Conservation (phyloP, 805 yeast genomes). For the Saturnispora dispora region DNA sequence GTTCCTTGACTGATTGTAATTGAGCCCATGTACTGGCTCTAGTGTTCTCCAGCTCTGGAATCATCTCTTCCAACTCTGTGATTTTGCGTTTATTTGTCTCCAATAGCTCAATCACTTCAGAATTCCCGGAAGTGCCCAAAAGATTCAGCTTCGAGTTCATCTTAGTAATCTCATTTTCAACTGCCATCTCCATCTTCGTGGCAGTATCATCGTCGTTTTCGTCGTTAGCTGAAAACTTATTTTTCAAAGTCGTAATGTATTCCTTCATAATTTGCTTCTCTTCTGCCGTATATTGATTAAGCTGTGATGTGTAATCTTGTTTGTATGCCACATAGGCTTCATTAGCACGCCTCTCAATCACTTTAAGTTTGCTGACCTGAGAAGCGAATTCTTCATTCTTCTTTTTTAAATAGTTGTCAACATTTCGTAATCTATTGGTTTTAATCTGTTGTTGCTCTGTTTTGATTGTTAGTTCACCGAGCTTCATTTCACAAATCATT, state of each 20-base stretch:
- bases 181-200: conserved; percentile 9
- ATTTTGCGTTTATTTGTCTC: conserved; percentile 34
- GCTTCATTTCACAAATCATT: background rate
- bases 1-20: conserved; percentile 23
- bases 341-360: background rate
- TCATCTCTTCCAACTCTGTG: conserved; percentile 27
- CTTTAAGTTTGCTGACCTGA: background rate
- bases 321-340: conserved; percentile 13
- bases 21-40: conserved; percentile 31
- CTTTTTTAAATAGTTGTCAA: background rate
- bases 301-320: conserved; percentile 18
- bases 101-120: conserved; percentile 22
- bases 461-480: background rate
- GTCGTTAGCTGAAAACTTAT: conserved; percentile 23
- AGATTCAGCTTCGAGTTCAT: conserved; percentile 34
- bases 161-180: conserved; percentile 31
- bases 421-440: background rate
- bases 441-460: conserved; percentile 1
- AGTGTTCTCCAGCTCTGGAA: conserved; percentile 30
- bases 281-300: conserved; percentile 30
- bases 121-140: conserved; percentile 21
- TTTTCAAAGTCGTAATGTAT: conserved; percentile 17
- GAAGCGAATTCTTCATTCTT: background rate
- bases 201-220: conserved; percentile 22
- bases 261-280: conserved; percentile 34